Evolutionary conservation across 768 basidiomycete genomes (phyloP).

Genomic region (Baorangia bicolor): DNA sequence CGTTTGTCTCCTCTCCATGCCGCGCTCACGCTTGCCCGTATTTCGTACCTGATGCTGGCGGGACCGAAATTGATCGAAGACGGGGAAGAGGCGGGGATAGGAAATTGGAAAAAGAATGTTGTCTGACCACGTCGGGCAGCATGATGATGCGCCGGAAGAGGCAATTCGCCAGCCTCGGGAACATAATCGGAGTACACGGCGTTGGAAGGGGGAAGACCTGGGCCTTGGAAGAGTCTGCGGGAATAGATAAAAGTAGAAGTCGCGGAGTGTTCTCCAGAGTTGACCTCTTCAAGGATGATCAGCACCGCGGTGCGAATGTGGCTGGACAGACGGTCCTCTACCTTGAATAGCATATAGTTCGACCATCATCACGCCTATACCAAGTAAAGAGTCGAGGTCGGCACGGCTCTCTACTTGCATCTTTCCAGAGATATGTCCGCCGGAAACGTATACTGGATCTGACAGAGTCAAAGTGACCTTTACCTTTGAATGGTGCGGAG

Average conservation of each 20-base stretch:
- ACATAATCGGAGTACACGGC: constrained; percentile 60
- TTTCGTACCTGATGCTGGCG: constrained; percentile 69
- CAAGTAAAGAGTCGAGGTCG: constrained; percentile 61
- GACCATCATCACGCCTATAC: constrained; percentile 73
- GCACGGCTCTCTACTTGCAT: constrained; percentile 79
- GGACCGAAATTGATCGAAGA: constrained; percentile 70
- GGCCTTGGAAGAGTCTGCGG: constrained; percentile 75
- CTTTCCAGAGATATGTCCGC: constrained; percentile 65
- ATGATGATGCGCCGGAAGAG: constrained; percentile 63
- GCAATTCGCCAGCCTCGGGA: constrained; percentile 54
- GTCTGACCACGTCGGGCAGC: constrained; percentile 75
- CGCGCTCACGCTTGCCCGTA: constrained; percentile 69
- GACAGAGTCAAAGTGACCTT: constrained; percentile 62
- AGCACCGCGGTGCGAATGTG: neutral
- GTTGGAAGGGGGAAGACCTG: constrained; percentile 79
- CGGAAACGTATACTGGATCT: constrained; percentile 63
- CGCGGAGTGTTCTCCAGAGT: constrained; percentile 77
- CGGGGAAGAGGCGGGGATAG: constrained; percentile 64
- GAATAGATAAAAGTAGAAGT: constrained; percentile 74
- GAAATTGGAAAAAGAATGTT: constrained; percentile 79
- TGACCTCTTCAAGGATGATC: constrained; percentile 52
- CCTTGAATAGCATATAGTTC: constrained; percentile 77
- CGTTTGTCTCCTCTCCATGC: constrained; percentile 72
- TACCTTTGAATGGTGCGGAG: constrained; percentile 76
- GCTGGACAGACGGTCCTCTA: constrained; percentile 16